A percentile compares a stretch with the other conserved stretches of the same genome.
phyloP scores from a whole-genome alignment of 2,329 filamentous ascomycete species.

The Truncatella angustata region DNA sequence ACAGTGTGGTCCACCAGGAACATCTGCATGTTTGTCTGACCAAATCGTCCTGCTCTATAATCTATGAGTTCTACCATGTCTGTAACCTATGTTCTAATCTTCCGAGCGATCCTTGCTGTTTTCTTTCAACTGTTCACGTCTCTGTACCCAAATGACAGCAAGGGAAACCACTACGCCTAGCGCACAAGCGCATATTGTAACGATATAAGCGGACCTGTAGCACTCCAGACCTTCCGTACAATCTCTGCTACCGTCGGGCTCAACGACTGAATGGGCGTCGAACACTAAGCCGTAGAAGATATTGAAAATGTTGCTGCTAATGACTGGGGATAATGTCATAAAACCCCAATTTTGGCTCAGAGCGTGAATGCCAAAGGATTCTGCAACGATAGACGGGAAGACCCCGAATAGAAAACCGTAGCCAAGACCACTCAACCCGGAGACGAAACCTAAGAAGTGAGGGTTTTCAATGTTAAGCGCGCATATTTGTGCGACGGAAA shows the following conservation, averaged over 20 bases:
- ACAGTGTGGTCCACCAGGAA: no score
- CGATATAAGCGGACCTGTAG: constrained; percentile 76
- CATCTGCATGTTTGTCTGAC: no score
- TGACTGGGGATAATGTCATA: constrained; percentile 85
- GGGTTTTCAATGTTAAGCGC: constrained; percentile 77
- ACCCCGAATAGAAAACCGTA: constrained; percentile 96
- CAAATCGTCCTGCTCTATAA: no score
- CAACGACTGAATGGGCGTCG: constrained; percentile 72
- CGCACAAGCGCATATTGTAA: constrained; percentile 72
- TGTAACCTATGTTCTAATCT: constrained; percentile 27
- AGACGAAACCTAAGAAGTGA: constrained; percentile 73
- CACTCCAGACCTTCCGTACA: constrained; percentile 79
- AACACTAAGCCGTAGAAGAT: constrained; percentile 83
- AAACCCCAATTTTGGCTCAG: constrained; percentile 90
- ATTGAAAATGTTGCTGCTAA: constrained; percentile 91
- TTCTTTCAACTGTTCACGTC: constrained; percentile 35
- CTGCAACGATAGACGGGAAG: constrained; percentile 83
- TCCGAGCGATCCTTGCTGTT: constrained; percentile 34
- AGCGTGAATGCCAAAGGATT: constrained; percentile 86
- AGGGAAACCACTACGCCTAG: constrained; percentile 68
- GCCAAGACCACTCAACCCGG: constrained; percentile 78
- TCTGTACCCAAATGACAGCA: constrained; percentile 65
- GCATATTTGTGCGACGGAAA: constrained; percentile 74
- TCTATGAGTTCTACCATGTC: no score
- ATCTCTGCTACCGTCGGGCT: constrained; percentile 65